Evolutionary conservation across 139 green algal species (phyloP), one percentile per base, ranked within the genome.

Genomic region (Raphidocelis subcapitata): DNA sequence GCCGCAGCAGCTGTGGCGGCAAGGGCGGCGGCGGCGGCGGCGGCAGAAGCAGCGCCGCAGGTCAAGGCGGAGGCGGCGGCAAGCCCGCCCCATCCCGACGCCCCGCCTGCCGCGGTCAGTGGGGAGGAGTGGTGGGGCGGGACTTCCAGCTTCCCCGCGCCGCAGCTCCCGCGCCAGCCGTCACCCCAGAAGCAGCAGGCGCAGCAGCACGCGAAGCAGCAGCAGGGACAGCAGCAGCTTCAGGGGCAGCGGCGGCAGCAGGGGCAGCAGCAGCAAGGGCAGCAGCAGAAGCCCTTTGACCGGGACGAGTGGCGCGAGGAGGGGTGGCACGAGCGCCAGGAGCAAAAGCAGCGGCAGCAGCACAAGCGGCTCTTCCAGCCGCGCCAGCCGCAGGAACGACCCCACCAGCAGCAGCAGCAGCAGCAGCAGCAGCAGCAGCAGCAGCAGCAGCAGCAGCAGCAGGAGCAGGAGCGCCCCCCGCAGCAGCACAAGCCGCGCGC

Each of bases 381-480:
- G 29, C 15, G 41, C 5, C n/a, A 46, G 60, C 16, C 10, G 60
- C 26, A 66, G 60, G 15, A 66, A 44, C 60, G 5, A 8, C 29
- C 5, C 4, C 60, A 66, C 5, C 15, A 41, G 60, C 60, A 66
- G 29, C 28, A 41, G 32, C 60, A 66, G 32, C 60, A 66, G 15
- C 60, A 5, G 60, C 60, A 44, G n/a, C 60, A 41, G 60, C 60
- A 44, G 29, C 28, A 41, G 32, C 60, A 41, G 16, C 60, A 46
- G 32, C 60, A 41, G 60, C n/a, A 41, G 60, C 29, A 44, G 16
- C 60, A 44, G 60, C 60, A 66, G 60, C 60, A 66, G 60, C 60
- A 66, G 60, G 8, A 47, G 60, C 60, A 66, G 60, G 15, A 66
- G 28, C 60, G n/a, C n/a, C n/a, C n/a, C n/a, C n/a, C n/a, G n/a